Evolutionary conservation across 306 rosid genomes (phyloP).

Genomic region (Oemleria cerasiformis): DNA sequence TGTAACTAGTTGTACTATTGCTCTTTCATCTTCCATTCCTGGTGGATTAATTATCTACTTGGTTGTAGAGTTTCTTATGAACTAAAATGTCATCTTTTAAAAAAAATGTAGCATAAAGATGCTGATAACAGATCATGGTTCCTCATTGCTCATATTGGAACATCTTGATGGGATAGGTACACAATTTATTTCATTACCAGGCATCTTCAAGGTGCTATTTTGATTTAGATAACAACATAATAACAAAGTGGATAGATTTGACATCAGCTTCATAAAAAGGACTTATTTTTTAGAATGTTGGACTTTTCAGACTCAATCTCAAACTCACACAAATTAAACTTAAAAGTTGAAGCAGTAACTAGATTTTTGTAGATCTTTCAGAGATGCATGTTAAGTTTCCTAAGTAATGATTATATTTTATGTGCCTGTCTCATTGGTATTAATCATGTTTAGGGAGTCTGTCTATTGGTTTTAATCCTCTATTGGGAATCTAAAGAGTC

Average conservation of each 20-base stretch:
- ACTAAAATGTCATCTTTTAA: too few species aligned
- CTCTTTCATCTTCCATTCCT: not conserved
- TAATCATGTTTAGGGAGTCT: too few species aligned
- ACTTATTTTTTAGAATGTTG: not conserved
- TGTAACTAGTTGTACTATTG: not conserved
- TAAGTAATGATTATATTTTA: too few species aligned
- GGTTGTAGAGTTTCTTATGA: not conserved
- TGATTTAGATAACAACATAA: not conserved
- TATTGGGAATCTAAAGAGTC: too few species aligned
- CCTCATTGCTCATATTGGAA: not conserved
- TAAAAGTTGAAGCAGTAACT: too few species aligned
- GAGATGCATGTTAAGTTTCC: too few species aligned
- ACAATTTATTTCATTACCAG: not conserved
- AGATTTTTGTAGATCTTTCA: too few species aligned
- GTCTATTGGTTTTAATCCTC: too few species aligned
- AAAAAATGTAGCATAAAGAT: too few species aligned
- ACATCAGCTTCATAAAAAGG: not conserved
- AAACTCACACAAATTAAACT: not conserved
- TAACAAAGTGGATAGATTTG: not conserved
- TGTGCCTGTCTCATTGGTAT: too few species aligned
- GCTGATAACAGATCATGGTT: slow-evolving; percentile 1
- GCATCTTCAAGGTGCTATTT: not conserved
- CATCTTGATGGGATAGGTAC: not conserved
- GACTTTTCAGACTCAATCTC: not conserved
- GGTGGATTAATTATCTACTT: not conserved